Evolutionary conservation across 2,329 filamentous ascomycete species (phyloP), one percentile per base, ranked within the genome.

Genomic region (Sporothrix curviconia): DNA sequence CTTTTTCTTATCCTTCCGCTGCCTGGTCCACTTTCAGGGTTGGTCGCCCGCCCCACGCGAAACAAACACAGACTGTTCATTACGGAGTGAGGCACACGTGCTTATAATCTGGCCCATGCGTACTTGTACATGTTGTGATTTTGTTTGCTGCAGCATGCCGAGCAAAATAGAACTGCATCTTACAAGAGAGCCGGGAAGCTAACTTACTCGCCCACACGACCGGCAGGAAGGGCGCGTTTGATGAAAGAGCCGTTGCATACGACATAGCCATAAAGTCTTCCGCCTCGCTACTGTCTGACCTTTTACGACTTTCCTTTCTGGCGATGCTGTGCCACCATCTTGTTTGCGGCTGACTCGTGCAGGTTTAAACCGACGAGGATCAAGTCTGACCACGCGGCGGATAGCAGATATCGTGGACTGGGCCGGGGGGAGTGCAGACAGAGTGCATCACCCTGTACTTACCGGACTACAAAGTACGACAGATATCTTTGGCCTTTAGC

Each of bases 41-140:
- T 36, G 32, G 53, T 55, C 32, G 42, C 34, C 42, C 53, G 32
- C 32, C 22, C 42, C 53, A 47, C 53, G 53, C 53, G 43, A 55
- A 55, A 47, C 53, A 30, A 39, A 37, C 39, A 54, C 37, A 28
- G 28, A 32, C 51, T 34, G 15, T 43, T 32, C 37, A 14, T 53
- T 37, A 19, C 25, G n/a, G 25, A 32, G 43, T 28, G 28, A 15
- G 19, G 22, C 19, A 36, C 51, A 54, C 39, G 37, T 54, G 51
- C 37, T 43, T n/a, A 17, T 24, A 28, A 17, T 14, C 46, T 30
- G 9, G n/a, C 36, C 14, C 19, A 30, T 32, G 32, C 12, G 22
- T 43, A 19, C 24, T 55, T 22, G n/a, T 15, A 12, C 7, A 51
- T 14, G 32, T n/a, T 12, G 22, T 25, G 25, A 44, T 30, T 19